A percentile compares a stretch with the other conserved stretches of the same genome.
phyloP scores from a whole-genome alignment of 805 yeast genomes.

The Priceomyces haplophilus region DNA sequence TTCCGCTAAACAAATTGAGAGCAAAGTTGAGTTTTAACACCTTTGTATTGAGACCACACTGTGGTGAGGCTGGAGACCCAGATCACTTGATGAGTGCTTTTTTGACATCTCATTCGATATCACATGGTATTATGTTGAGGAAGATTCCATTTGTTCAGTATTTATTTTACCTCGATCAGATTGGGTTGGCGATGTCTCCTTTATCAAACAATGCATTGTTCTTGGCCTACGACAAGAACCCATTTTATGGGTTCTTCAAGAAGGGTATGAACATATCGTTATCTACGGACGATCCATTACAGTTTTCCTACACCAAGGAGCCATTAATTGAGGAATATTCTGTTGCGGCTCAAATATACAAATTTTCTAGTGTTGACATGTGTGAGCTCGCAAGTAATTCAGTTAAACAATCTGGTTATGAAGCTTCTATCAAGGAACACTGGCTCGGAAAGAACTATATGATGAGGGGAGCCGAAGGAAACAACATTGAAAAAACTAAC shows the following conservation, averaged over 20 bases:
- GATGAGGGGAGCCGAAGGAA: conserved; percentile 66
- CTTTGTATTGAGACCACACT: conserved; percentile 93
- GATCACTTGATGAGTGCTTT: conserved; percentile 92
- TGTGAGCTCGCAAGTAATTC: conserved; percentile 94
- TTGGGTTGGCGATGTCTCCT: conserved; percentile 98
- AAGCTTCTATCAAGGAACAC: conserved; percentile 76
- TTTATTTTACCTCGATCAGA: conserved; percentile 86
- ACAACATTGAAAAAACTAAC: conserved; percentile 89
- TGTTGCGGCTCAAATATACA: conserved; percentile 97
- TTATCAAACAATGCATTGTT: conserved; percentile 94
- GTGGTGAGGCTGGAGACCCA: conserved; percentile 99
- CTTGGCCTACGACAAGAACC: conserved; percentile 94
- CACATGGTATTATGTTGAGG: conserved; percentile 91
- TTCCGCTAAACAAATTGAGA: conserved; percentile 85
- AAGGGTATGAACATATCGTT: conserved; percentile 92
- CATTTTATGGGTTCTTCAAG: conserved; percentile 85
- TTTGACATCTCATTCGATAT: conserved; percentile 84
- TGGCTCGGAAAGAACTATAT: conserved; percentile 80
- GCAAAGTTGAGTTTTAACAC: conserved; percentile 73
- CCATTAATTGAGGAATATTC: conserved; percentile 97
- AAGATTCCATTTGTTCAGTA: conserved; percentile 95
- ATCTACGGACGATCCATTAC: conserved; percentile 97
- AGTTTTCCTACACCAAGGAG: conserved; percentile 94
- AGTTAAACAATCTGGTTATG: conserved; percentile 93
- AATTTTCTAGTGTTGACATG: conserved; percentile 92